Evolutionary conservation across 2,329 filamentous ascomycete species (phyloP).

Genomic region (Microascus cirrosus): DNA sequence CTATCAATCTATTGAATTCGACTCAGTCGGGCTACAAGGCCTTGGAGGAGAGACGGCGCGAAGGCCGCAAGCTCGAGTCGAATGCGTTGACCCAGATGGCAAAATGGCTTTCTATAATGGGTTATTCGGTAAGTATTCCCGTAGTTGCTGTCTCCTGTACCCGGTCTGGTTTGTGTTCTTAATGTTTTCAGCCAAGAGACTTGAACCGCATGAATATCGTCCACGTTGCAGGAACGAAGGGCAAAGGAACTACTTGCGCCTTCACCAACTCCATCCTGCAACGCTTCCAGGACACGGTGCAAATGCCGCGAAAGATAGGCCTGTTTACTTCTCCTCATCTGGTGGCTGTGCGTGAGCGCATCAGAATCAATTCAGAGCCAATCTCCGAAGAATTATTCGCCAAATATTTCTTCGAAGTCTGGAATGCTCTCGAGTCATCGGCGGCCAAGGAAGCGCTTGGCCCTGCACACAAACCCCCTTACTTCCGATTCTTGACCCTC

Average conservation of each 20-base stretch:
- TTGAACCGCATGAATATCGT: conserved; percentile 40
- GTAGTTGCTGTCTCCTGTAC: too few relatives aligned
- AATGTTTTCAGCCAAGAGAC: too few relatives aligned
- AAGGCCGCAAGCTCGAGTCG: too few relatives aligned
- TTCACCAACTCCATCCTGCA: conserved; percentile 30
- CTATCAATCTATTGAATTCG: too few relatives aligned
- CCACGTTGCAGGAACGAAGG: conserved; percentile 42
- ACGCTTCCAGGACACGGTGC: conserved; percentile 11
- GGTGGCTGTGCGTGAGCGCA: conserved; percentile 27
- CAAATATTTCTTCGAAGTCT: conserved; percentile 31
- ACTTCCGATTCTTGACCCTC: conserved; percentile 26
- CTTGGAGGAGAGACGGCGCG: too few relatives aligned
- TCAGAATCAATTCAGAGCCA: conserved; percentile 25
- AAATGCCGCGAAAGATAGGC: conserved; percentile 21
- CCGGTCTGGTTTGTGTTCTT: too few relatives aligned
- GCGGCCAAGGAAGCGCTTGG: neutral
- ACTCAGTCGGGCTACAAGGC: too few relatives aligned
- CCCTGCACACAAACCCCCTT: conserved; percentile 13
- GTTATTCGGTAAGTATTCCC: too few relatives aligned
- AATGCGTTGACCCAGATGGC: too few relatives aligned
- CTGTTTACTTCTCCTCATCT: conserved; percentile 39
- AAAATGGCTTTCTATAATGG: too few relatives aligned
- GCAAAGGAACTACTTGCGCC: conserved; percentile 41
- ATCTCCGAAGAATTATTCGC: conserved; percentile 25
- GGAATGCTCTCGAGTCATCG: conserved; percentile 25